These are phyloP conservation scores for Globisporangium perplexum DNA, from an alignment of 352 stramenopile species.

Conservation along the genomic window DNA sequence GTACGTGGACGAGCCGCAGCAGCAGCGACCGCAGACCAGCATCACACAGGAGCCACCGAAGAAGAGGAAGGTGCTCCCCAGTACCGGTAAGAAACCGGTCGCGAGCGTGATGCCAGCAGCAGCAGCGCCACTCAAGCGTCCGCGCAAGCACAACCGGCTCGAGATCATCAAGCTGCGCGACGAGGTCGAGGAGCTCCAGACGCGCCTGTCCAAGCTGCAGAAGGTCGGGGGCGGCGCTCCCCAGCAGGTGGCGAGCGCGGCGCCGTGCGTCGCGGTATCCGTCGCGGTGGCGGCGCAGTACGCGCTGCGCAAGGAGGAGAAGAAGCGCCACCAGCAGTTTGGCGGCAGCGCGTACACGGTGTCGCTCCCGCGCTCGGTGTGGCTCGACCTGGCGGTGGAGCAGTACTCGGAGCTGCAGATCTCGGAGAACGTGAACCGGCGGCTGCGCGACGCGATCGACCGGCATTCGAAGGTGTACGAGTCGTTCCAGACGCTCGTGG, in stretches of 20 bases:
- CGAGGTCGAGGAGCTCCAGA: conserved; percentile 8
- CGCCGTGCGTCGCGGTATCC: neutral
- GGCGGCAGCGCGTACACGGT: neutral
- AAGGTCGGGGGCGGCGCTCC: neutral
- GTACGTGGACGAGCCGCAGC: neutral
- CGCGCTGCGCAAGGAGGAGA: conserved; percentile 3
- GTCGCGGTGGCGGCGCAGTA: conserved; percentile 2
- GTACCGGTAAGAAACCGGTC: neutral
- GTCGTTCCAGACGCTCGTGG: conserved; percentile 12
- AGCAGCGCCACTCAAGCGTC: neutral
- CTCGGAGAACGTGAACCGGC: conserved; percentile 32
- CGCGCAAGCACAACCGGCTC: conserved; percentile 11
- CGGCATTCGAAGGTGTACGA: conserved; percentile 37
- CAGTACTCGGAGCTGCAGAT: conserved; percentile 37
- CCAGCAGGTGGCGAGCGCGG: neutral
- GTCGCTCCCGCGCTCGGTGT: conserved; percentile 17
- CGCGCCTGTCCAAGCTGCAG: neutral
- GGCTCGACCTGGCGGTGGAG: conserved; percentile 30
- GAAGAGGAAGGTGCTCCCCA: neutral
- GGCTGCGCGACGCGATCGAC: conserved; percentile 30
- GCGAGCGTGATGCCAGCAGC: neutral
- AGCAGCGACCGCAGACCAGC: no score
- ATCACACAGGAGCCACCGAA: neutral
- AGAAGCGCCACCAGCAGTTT: conserved; percentile 1
- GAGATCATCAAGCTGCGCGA: conserved; percentile 14